Conservation (phyloP, 73 alveolate genomes). For the Paramecium sonneborni region DNA sequence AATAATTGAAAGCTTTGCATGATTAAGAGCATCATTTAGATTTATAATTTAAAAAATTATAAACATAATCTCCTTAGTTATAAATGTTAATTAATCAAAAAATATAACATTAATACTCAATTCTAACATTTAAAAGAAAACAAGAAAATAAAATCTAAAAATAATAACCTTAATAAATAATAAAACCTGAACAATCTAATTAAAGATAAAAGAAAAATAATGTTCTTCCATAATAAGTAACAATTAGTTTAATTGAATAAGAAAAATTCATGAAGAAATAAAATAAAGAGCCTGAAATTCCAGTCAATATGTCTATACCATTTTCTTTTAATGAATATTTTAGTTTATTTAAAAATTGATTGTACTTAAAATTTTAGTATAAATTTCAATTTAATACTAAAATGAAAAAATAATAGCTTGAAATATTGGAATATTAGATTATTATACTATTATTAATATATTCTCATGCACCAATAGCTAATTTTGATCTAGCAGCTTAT, state of each 20-base stretch:
- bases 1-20: not conserved
- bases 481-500: conserved; percentile 79
- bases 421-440: not conserved
- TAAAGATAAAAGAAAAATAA: not conserved
- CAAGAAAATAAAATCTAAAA: not conserved
- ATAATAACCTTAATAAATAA: not conserved
- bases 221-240: not conserved
- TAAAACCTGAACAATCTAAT: not conserved
- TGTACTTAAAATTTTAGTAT: not conserved
- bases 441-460: not conserved
- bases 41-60: not conserved
- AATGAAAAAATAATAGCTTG: not conserved
- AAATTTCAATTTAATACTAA: not conserved
- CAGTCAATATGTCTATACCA: conserved; percentile 43
- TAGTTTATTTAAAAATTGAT: conserved; percentile 53
- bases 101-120: not conserved
- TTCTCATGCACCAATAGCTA: conserved; percentile 73
- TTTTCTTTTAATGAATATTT: conserved; percentile 57
- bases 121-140: not conserved
- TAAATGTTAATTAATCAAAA: conserved; percentile 10
- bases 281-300: conserved; percentile 40
- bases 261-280: not conserved
- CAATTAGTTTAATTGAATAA: conserved; percentile 25
- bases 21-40: conserved; percentile 36
- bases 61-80: conserved; percentile 9